Evolutionary conservation across 202 grass and related monocot genomes (phyloP).

Genomic region (Alloteropsis angusta): DNA sequence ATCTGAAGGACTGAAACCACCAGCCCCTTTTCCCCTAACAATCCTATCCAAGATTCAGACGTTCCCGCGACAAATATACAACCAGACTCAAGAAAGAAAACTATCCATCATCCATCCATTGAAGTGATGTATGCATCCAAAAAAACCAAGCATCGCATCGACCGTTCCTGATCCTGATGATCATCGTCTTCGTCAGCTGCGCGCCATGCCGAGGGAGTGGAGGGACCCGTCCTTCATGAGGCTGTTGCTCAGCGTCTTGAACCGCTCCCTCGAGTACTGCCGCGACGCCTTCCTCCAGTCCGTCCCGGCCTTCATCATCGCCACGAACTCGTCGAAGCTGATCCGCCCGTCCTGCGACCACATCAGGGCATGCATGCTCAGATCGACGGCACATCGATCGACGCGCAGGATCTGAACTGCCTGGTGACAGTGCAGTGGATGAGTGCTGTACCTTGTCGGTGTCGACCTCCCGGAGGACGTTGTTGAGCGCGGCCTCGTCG

Average conservation of each 20-base stretch:
- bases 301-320: constrained; percentile 93
- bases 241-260: constrained; percentile 76
- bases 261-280: constrained; percentile 91
- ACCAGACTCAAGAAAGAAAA: neutral
- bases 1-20: neutral
- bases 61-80: neutral
- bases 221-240: constrained; percentile 79
- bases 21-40: neutral
- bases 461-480: constrained; percentile 71
- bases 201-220: constrained; percentile 33
- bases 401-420: too few species aligned
- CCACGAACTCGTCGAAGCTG: constrained; percentile 76
- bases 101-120: neutral
- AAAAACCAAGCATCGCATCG: constrained; percentile 30
- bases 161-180: neutral
- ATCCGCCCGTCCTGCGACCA: constrained; percentile 58
- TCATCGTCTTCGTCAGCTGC: neutral
- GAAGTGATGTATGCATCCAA: neutral
- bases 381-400: neutral
- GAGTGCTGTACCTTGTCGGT: constrained; percentile 53
- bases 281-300: constrained; percentile 97
- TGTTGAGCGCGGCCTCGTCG: constrained; percentile 58
- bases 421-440: neutral
- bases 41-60: neutral
- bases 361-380: neutral